Conservation (phyloP, 1,139 yeast species). For the Taphrina deformans region DNA sequence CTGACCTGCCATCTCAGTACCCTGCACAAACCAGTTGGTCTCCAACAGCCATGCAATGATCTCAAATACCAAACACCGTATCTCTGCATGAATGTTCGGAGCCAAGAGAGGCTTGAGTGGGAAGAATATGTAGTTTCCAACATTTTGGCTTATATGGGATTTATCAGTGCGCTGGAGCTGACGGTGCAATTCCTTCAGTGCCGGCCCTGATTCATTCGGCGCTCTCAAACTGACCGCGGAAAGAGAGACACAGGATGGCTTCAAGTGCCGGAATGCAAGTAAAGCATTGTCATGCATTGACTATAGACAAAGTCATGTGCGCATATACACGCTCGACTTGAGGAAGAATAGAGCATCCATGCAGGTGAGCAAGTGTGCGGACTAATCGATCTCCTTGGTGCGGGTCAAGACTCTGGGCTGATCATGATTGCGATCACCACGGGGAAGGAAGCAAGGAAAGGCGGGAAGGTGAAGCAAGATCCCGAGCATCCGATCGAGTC, state of each 20-base stretch:
- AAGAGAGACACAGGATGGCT: conserved; percentile 20
- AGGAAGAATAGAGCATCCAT: too few species aligned
- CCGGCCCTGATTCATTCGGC: conserved; percentile 7
- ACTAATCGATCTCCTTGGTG: too few species aligned
- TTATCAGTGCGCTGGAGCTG: neutral
- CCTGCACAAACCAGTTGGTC: conserved; percentile 8
- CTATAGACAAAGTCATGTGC: too few species aligned
- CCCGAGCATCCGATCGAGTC: too few species aligned
- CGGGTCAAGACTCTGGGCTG: too few species aligned
- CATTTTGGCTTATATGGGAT: conserved; percentile 3
- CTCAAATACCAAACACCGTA: conserved; percentile 3
- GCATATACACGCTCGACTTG: too few species aligned
- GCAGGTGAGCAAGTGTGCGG: too few species aligned
- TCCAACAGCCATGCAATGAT: conserved; percentile 16
- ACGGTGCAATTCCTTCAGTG: neutral
- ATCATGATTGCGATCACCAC: neutral
- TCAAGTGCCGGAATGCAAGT: neutral
- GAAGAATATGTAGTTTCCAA: conserved; percentile 25
- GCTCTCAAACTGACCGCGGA: conserved; percentile 1
- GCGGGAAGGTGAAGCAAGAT: too few species aligned
- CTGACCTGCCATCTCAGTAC: conserved; percentile 16
- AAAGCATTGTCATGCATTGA: conserved; percentile 12
- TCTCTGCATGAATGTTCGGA: neutral
- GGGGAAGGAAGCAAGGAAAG: too few species aligned
- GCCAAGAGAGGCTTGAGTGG: conserved; percentile 22